Base-by-base conservation (phyloP, 352 stramenopile species). In the Globisporangium takayamanum region DNA sequence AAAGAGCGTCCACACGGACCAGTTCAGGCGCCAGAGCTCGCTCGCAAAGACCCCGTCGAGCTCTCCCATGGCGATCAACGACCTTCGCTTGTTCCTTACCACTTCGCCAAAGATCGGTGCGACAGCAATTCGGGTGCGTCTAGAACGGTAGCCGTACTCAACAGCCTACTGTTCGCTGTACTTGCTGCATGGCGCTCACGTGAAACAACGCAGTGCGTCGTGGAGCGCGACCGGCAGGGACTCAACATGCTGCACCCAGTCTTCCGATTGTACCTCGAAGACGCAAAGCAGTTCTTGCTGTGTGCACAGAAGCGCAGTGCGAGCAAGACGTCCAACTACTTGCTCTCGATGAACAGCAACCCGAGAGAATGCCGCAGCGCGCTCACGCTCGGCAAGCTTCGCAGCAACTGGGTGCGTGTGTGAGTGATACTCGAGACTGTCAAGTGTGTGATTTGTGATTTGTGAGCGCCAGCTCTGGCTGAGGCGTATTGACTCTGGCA, bases 321-420 rank as follows among this genome's bases (percentile, higher is more conserved):
- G 20, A 85, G 61, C 68, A 87, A 76, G 64, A 86, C 73, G 3
- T 75, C 75, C 36, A 84, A 85, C 60, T 88, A 87, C 54, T 52
- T 89, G 52, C 49, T 89, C 49, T 81, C 71, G 0, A 73, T 86
- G 64, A 69, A 84, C 39, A 56, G 67, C 39, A 50, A 65, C 0
- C 66, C 76, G 0, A 69, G 60, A 0, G 71, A 71, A 44, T 69
- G 77, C 11, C 70, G 68, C 0, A 80, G 66, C 12, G 56, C 63
- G 2, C 63, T 82, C 45, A 74, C 74, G 20, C 61, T 88, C 5
- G 78, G 66, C 51, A 89, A 88, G 51, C 59, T 89, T 22, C 77
- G 80, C 25, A 66, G 65, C 16, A 87, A 88, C 37, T 88, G 76
- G 76, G 70, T 80, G 42, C 12, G 41, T 36, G n/a, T 10, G 47